Base-by-base conservation (phyloP, 352 stramenopile species). In the Peronospora farinosa region DNA sequence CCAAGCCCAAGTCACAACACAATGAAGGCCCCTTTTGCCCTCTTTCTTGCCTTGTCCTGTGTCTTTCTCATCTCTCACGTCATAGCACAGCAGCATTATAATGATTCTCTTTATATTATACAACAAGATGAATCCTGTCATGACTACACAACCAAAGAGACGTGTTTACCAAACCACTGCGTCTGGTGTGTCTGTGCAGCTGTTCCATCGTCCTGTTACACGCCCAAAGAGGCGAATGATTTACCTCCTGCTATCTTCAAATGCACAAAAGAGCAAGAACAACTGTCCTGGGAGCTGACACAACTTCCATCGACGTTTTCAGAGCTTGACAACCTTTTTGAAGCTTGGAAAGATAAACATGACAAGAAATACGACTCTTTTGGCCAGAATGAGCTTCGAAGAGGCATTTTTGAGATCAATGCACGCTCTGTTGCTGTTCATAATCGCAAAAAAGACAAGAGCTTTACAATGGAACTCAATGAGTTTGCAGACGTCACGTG, bases 181-280 rank as follows among this genome's bases (percentile, higher is more conserved):
- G 69, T 65, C 35, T 92, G 80, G 80, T 92, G 80, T 61, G 56
- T 74, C 54, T 88, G 72, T 30, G 78, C 74, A 9, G 81, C 81
- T n/a, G 81, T 92, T 36, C 75, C 72, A n/a, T 89, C 81, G 25
- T 74, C 74, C 31, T 92, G 81, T 59, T 89, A 89, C 70, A 84
- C 67, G 17, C 40, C 67, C 13, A 65, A 84, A 12, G 81, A 92
- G 51, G 78, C 81, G 17, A 57, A 62, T 2, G 62, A 80, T 47
- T 63, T 92, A 0, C 80, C 80, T 5, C 71, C 77, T n/a, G 73
- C 78, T 7, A 63, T 92, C 8, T 92, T 92, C 49, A 53, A 87
- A 46, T 92, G 80, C 51, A 65, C 78, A 25, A 84, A 86, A 40
- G 51, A 46, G 23, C 12, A 25, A 39, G 10, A 40, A 3, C 13